A percentile compares a stretch with the other conserved stretches of the same genome.
These are phyloP conservation scores for Schizochytrium sp. DNA, from an alignment of 108 stramenopile species.

Conservation along the genomic window DNA sequence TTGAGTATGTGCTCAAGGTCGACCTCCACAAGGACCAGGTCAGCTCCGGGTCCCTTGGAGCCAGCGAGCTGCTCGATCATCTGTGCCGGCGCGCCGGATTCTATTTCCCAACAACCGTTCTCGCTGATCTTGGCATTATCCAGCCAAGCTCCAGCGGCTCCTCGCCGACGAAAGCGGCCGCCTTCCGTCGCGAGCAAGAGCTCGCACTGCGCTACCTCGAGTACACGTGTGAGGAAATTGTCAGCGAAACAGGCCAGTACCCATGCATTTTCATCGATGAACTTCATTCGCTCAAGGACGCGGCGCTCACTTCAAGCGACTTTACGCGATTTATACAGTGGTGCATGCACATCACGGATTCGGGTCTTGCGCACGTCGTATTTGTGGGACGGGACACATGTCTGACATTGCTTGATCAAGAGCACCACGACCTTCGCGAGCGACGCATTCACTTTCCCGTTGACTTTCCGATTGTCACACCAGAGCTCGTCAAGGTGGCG, in stretches of 20 bases:
- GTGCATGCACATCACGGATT: constrained; percentile 10
- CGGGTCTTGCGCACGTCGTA: background rate
- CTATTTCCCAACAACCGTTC: background rate
- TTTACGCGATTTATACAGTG: background rate
- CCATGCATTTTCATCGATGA: constrained; percentile 16
- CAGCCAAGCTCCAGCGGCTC: background rate
- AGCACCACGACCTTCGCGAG: background rate
- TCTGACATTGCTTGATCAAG: background rate
- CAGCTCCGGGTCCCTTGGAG: background rate
- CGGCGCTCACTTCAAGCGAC: background rate
- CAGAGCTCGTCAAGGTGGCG: background rate
- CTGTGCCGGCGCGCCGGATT: background rate
- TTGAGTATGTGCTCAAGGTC: constrained; percentile 13
- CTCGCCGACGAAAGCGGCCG: background rate
- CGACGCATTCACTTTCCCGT: background rate
- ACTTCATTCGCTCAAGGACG: constrained; percentile 11
- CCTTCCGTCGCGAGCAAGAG: background rate
- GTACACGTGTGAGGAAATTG: background rate
- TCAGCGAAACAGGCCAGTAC: background rate
- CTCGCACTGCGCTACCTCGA: background rate
- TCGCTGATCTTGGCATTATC: background rate
- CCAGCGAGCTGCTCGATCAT: constrained; percentile 7
- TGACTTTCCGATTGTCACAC: background rate
- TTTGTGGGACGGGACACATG: background rate
- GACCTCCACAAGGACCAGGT: constrained; percentile 14